Evolutionary conservation across 208 protist genomes (phyloP).

Genomic region (Herpetomonas tarakana): DNA sequence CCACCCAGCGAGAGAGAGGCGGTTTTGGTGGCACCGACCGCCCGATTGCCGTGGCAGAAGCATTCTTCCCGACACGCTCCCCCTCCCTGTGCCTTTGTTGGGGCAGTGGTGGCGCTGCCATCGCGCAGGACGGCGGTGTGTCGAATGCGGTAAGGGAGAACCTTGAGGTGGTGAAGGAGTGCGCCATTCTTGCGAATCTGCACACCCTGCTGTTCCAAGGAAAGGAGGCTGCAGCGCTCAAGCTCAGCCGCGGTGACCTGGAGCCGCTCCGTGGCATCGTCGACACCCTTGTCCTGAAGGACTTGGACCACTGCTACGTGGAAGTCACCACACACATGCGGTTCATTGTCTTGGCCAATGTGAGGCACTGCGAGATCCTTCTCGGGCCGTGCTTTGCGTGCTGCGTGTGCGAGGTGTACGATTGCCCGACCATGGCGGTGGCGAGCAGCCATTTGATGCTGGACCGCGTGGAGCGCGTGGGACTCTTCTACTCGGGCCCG

Average conservation of each 20-base stretch:
- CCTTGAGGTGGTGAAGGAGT: conserved; percentile 10
- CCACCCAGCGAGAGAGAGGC: too few relatives aligned
- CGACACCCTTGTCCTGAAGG: conserved; percentile 56
- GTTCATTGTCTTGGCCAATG: conserved; percentile 49
- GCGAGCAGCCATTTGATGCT: conserved; percentile 31
- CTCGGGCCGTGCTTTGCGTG: conserved; percentile 55
- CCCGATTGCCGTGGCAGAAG: background rate
- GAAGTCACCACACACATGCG: conserved; percentile 46
- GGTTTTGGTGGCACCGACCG: conserved; percentile 2
- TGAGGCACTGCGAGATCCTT: conserved; percentile 43
- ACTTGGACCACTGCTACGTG: conserved; percentile 48
- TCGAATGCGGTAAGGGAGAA: too few relatives aligned
- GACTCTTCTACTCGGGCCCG: conserved; percentile 17
- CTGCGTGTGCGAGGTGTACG: conserved; percentile 35
- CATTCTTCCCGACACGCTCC: background rate
- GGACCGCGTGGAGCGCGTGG: conserved; percentile 15
- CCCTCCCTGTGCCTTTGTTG: background rate
- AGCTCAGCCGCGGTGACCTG: conserved; percentile 35
- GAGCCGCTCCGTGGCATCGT: conserved; percentile 13
- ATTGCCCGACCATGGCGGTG: conserved; percentile 38
- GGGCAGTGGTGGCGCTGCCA: too few relatives aligned
- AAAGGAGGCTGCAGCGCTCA: conserved; percentile 21
- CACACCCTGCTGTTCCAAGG: conserved; percentile 36
- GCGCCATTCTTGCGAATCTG: conserved; percentile 18
- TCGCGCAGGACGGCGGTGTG: too few relatives aligned